Base-by-base conservation (phyloP, 2,329 filamentous ascomycete genomes). In the Xylaria sp. region DNA sequence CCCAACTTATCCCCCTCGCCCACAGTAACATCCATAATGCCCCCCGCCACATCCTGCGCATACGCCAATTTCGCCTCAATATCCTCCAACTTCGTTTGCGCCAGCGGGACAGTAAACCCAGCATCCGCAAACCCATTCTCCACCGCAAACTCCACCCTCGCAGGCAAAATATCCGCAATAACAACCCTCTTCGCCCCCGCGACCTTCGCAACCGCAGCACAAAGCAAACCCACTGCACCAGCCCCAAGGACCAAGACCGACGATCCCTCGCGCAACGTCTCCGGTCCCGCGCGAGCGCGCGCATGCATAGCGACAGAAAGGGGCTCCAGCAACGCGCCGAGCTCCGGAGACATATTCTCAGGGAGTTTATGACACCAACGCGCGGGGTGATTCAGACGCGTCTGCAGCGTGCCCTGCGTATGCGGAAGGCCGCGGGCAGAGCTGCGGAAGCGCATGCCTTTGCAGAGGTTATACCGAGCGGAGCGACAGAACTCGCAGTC, bases 391-490 rank as follows among this genome's bases (percentile, higher is more conserved):
- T 82, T 80, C 37, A 85, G 74, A 54, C 73, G 73, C 67, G 83
- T 79, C 68, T 85, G 83, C 30, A 86, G 71, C 8, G 83, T 85
- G 44, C 83, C 83, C 73, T 85, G 83, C 8, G 77, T 76, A 65
- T 85, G 83, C 3, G 83, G 82, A 60, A 78, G 77, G 2, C 78
- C 76, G 72, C 83, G 83, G 34, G 81, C 83, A 19, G 81, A 84
- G 70, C 79, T 81, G 46, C 82, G 76, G 71, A 86, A 86, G 64
- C 74, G 76, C 80, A 86, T 82, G 51, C 72, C 75, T 8, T 74
- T 71, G 72, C 83, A 86, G 68, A 86, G 82, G 70, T 86, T 86
- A 68, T 86, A 86, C 2, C 81, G 75, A 1, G 90, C 90, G 44
- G 65, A 63, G 10, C 52, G 42, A 70, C 83, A 84, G 58, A 78